phyloP scores from a whole-genome alignment of 371 early-diverging fungal genomes.

The Syncephalastrum contaminatum region DNA sequence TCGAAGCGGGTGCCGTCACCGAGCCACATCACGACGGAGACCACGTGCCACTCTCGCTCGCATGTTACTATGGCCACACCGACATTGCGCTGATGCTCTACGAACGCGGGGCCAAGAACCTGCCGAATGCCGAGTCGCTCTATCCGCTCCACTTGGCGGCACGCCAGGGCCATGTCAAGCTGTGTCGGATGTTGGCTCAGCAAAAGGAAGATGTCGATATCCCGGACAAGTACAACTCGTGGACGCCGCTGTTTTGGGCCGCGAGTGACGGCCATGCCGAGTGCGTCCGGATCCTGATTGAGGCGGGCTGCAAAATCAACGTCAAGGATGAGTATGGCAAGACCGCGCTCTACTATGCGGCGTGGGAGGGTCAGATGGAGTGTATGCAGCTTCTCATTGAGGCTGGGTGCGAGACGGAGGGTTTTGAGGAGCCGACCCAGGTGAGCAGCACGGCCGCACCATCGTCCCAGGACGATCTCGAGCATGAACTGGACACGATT shows the following conservation, averaged over 20 bases:
- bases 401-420: constrained; percentile 52
- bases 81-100: constrained; percentile 83
- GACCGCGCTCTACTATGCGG: constrained; percentile 90
- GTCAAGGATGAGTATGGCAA: constrained; percentile 82
- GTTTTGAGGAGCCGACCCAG: constrained; percentile 13
- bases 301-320: constrained; percentile 77
- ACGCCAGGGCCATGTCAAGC: constrained; percentile 79
- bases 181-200: constrained; percentile 73
- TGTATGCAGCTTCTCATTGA: constrained; percentile 67
- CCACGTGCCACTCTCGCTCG: constrained; percentile 76
- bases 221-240: constrained; percentile 87
- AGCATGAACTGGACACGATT: constrained; percentile 70
- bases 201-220: constrained; percentile 72
- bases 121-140: constrained; percentile 72
- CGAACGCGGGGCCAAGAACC: constrained; percentile 66
- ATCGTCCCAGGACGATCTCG: constrained; percentile 14
- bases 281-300: constrained; percentile 77
- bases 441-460: constrained; percentile 18
- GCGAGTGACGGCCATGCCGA: constrained; percentile 88
- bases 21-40: constrained; percentile 61
- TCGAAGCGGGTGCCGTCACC: constrained; percentile 64
- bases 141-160: constrained; percentile 88
- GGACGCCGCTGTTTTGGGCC: constrained; percentile 96
- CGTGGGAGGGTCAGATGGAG: constrained; percentile 87
- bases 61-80: constrained; percentile 88